Base-by-base conservation (phyloP, 352 stramenopile species). In the Poterioochromonas sp. region DNA sequence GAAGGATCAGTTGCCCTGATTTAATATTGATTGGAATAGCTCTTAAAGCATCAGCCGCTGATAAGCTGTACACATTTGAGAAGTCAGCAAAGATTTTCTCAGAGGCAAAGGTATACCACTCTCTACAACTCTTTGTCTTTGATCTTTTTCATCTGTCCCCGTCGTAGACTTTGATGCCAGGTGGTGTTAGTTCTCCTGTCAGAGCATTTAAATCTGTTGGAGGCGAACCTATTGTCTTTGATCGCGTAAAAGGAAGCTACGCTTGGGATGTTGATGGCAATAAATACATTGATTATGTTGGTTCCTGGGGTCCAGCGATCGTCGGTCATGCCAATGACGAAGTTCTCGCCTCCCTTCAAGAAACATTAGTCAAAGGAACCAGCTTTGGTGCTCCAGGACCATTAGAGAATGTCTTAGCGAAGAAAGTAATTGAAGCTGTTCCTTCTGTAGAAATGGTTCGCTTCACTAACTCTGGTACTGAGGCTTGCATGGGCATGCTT, bases 381-480 rank as follows among this genome's bases (percentile, higher is more conserved):
- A 85, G 83, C n/a, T 94, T 94, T 78, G 89, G 89, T 80, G 89
- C 89, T 32, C 89, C 89, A 35, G 91, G 85, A 80, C 76, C 84
- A 39, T 82, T 92, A 76, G 89, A 94, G 84, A 94, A 94, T 76
- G 85, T 89, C 73, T 85, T 94, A 34, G 89, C 89, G 65, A 93
- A 94, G 83, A 85, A 83, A 70, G 89, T 94, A 77, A 93, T 93
- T 82, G 87, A 80, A 49, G 89, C 89, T 53, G 88, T 94, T 47
- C 88, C 89, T 41, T 91, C 86, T 39, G 88, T 94, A 18, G 89
- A 94, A 84, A 94, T 94, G 89, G 89, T 94, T 53, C 87, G 89
- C 78, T 94, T 94, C 86, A 94, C 89, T 76, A 94, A 94, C 82
- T 92, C 87, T 22, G 89, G 89, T 82, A 94, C 89, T 35, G 89